phyloP scores from a whole-genome alignment of 2,329 filamentous ascomycete genomes.

The Aspergillus oerlinghausenensis region DNA sequence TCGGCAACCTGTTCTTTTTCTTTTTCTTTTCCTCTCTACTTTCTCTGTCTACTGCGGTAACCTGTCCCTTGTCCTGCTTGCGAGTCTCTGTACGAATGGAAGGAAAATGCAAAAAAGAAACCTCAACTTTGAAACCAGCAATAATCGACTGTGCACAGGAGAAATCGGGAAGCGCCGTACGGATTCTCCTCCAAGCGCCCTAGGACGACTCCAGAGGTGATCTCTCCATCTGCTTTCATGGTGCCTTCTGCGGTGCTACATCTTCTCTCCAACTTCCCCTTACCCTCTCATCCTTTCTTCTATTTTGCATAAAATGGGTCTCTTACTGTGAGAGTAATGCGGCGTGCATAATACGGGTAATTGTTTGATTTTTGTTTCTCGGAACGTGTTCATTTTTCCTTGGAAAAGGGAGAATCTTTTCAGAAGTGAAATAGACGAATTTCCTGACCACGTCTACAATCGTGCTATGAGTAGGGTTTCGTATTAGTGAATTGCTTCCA shows the following conservation, averaged over 20 bases:
- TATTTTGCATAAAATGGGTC: slow-evolving; percentile 17
- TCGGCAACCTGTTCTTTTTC: slow-evolving; percentile 12
- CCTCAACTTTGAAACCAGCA: background rate
- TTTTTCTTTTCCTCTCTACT: slow-evolving; percentile 9
- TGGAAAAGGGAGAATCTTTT: background rate
- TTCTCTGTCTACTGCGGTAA: slow-evolving; percentile 16
- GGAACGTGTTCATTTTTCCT: background rate
- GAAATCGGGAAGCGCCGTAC: slow-evolving; percentile 6
- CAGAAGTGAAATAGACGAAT: background rate
- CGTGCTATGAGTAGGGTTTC: background rate
- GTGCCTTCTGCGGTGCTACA: background rate
- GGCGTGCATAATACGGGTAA: slow-evolving; percentile 13
- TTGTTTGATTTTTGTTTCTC: background rate
- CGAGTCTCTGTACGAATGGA: slow-evolving; percentile 28
- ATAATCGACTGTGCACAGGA: slow-evolving; percentile 12
- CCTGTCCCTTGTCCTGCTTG: slow-evolving; percentile 12
- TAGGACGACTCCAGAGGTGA: background rate
- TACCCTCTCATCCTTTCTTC: slow-evolving; percentile 7
- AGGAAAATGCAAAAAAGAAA: slow-evolving; percentile 8
- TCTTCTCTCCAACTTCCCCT: background rate
- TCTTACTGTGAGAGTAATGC: slow-evolving; percentile 14
- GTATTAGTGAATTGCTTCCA: background rate
- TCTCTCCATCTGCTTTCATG: background rate
- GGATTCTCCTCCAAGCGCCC: background rate
- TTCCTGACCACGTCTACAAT: background rate